Base-by-base conservation (phyloP, 192 early-diverging fungal genomes). In the Thamnidium elegans region DNA sequence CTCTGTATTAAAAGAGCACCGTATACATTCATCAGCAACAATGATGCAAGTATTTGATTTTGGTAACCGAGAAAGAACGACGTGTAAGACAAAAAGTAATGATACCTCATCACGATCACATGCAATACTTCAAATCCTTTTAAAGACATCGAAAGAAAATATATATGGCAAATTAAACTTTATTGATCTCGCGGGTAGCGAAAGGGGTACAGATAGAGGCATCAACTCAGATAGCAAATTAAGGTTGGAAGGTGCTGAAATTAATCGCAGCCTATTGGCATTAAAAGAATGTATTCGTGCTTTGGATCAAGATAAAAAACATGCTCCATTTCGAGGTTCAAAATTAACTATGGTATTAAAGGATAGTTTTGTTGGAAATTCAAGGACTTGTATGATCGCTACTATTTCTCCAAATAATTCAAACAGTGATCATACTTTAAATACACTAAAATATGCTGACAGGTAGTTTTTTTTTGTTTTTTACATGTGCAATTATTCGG, bases 261-360 rank as follows among this genome's bases (percentile, higher is more conserved):
- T 99, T 79, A 99, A 99, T 80, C 96, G 96, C 75, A 93, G 92
- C 66, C 76, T 99, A 60, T 78, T 99, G 53, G 96, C 96, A 0
- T 75, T 99, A 59, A 97, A 99, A 74, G 95, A 97, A 67, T 97
- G 95, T 68, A 99, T 99, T 78, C 88, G 95, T 56, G 94, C 96
- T 1, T 72, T 97, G 48, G 96, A 97, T 66, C 87, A 94, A 65
- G 91, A 90, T 61, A 93, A 93, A 53, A 91, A 86, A 58, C 96
- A 99, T 71, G 92, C 92, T 31, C 96, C 96, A 14, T 99, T 97
- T 82, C 84, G 96, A 54, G 93, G 95, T 63, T 90, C 87, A 70
- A 99, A 99, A 79, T 73, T 99, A 54, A 99, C 96, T 0, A 56
- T 84, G 82, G 89, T 95, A 3, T 76, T 99, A 23, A 94, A 95